Conservation (phyloP, 2,329 filamentous ascomycete genomes). For the Alternaria consortialis region DNA sequence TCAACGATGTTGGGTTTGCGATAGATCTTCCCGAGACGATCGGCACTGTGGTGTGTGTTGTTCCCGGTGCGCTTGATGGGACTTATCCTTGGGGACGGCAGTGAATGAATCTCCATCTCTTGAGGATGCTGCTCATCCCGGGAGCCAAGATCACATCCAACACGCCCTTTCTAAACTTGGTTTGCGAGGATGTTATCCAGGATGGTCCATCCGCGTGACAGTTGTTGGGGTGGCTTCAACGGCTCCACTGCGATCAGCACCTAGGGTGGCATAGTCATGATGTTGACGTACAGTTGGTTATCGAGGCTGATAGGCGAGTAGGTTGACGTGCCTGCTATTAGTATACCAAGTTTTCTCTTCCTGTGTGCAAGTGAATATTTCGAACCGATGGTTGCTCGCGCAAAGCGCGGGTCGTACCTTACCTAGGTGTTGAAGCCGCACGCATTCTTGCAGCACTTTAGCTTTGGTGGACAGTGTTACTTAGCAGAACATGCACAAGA, state of each 20-base stretch:
- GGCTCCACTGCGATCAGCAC: constrained; percentile 1
- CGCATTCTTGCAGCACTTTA: not conserved
- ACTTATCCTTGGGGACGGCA: not conserved
- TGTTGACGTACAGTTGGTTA: not conserved
- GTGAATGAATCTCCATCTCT: not conserved
- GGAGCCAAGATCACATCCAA: too few species aligned
- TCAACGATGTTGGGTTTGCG: not conserved
- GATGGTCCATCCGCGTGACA: not conserved
- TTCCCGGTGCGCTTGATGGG: not conserved
- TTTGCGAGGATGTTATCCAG: not conserved
- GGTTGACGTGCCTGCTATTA: not conserved
- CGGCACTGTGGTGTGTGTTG: not conserved
- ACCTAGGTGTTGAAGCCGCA: not conserved
- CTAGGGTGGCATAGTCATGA: not conserved
- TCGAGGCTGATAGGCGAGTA: constrained; percentile 1
- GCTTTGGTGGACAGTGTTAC: not conserved
- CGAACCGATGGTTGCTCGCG: not conserved
- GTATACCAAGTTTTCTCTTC: not conserved
- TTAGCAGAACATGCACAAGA: not conserved
- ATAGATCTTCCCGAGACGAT: not conserved
- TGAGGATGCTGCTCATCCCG: not conserved
- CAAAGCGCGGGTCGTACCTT: not conserved
- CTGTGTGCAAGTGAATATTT: not conserved
- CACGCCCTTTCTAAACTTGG: not conserved
- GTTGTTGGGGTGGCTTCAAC: not conserved